A percentile compares a stretch with the other conserved stretches of the same genome.
phyloP scores from a whole-genome alignment of 2,329 filamentous ascomycete species.

The Dothideomycetidae sp. region DNA sequence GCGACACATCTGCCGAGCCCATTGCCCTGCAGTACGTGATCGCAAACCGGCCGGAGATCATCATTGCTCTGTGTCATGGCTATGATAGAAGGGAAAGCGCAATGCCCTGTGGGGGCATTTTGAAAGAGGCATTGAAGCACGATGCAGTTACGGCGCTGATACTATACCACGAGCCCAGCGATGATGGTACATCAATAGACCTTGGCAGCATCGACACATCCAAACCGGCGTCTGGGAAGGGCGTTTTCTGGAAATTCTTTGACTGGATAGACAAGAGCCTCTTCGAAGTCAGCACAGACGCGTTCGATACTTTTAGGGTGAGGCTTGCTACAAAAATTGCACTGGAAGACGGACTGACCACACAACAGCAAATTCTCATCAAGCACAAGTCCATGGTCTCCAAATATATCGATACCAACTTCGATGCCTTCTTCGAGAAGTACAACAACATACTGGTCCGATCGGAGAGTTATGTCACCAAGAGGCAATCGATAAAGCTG shows the following conservation, averaged over 20 bases:
- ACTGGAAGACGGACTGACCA: conserved; percentile 13
- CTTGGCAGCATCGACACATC: conserved; percentile 65
- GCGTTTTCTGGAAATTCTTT: conserved; percentile 95
- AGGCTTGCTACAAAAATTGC: conserved; percentile 16
- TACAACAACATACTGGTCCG: conserved; percentile 83
- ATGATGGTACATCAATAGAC: conserved; percentile 59
- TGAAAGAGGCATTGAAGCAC: conserved; percentile 80
- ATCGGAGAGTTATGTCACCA: conserved; percentile 93
- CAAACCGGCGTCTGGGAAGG: conserved; percentile 58
- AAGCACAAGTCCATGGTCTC: conserved; percentile 87
- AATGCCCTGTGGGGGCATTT: conserved; percentile 75
- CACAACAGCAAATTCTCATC: conserved; percentile 67
- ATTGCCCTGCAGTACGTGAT: conserved; percentile 81
- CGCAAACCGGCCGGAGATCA: conserved; percentile 69
- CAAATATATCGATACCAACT: conserved; percentile 76
- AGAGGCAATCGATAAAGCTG: conserved; percentile 93
- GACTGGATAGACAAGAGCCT: conserved; percentile 92
- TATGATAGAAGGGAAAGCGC: conserved; percentile 86
- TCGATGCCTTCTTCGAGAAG: conserved; percentile 79
- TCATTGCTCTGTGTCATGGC: conserved; percentile 75
- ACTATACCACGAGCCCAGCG: conserved; percentile 74
- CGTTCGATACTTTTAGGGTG: conserved; percentile 93
- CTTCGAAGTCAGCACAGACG: conserved; percentile 93
- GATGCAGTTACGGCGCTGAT: conserved; percentile 84
- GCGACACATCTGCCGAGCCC: conserved; percentile 54